Conservation (phyloP, 106 monocot genomes). For the Alisma plantagoaquatica region DNA sequence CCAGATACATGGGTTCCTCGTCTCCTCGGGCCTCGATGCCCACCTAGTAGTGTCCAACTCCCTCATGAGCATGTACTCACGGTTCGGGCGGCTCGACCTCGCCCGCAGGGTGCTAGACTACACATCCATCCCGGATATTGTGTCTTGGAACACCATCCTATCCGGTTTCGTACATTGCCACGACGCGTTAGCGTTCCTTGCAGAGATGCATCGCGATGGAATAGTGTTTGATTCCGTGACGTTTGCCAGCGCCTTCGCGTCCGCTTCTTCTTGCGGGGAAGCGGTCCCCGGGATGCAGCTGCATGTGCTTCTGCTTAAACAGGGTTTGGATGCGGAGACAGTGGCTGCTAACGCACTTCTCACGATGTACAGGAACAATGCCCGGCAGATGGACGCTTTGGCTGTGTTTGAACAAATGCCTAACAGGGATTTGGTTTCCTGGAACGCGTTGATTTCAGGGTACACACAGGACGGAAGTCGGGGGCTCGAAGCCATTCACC, state of each 20-base stretch:
- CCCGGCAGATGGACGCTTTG: slow-evolving; percentile 20
- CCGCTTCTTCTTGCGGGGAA: slow-evolving; percentile 17
- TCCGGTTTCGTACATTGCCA: slow-evolving; percentile 17
- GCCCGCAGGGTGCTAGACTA: slow-evolving; percentile 34
- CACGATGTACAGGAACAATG: slow-evolving; percentile 40
- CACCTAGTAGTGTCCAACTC: slow-evolving; percentile 41
- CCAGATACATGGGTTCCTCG: slow-evolving; percentile 40
- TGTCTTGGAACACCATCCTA: slow-evolving; percentile 88
- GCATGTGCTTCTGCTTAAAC: slow-evolving; percentile 3
- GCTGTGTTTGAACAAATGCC: slow-evolving; percentile 70
- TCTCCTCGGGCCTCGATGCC: slow-evolving; percentile 36
- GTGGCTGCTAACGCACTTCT: slow-evolving; percentile 67
- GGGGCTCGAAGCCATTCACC: slow-evolving; percentile 26
- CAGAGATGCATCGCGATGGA: slow-evolving; percentile 30
- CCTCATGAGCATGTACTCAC: slow-evolving; percentile 69
- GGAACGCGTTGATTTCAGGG: slow-evolving; percentile 83
- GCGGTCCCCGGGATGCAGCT: background rate
- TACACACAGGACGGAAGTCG: slow-evolving; percentile 41
- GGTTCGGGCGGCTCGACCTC: slow-evolving; percentile 20
- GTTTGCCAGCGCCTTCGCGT: slow-evolving; percentile 36
- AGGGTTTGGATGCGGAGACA: slow-evolving; percentile 23
- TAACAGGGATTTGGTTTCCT: slow-evolving; percentile 53
- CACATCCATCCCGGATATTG: slow-evolving; percentile 24
- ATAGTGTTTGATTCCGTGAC: slow-evolving; percentile 59
- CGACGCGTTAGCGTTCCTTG: slow-evolving; percentile 32